Base-by-base conservation (phyloP, 2,329 filamentous ascomycete species). In the Alternaria dauci region DNA sequence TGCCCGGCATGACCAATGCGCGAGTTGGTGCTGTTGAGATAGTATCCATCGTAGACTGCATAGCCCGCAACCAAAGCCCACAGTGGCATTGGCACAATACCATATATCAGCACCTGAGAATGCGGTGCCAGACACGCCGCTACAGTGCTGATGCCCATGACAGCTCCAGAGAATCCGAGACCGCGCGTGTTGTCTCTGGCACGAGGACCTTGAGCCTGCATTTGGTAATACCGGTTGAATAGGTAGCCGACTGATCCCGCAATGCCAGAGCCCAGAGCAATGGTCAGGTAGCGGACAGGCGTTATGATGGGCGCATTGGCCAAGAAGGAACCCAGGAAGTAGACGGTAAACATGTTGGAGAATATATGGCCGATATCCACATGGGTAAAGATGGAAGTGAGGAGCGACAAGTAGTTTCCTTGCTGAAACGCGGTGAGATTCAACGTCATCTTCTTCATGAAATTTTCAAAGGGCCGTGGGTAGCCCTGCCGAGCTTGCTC, bases 361-460 rank as follows among this genome's bases (percentile, higher is more conserved):
- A 67, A 55, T 43, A 82, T 67, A 63, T 84, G 82, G 2, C 58
- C 16, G 1, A 73, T 14, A 5, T 71, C 54, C 2, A 64, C 23
- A 52, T 84, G 82, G 1, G 77, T 77, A 63, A 83, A 81, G 14
- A 72, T 72, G 11, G 65, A 70, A 0, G 81, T 82, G 36, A 83
- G 8, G 3, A 78, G 9, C 1, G 79, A 80, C 69, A 75, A 79
- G 58, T 73, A 81, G 11, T 69, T 68, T 5, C 78, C 76, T 18
- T 20, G 67, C 61, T 16, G 66, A 32, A 63, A 63, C 12, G 50
- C 76, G 32, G 55, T 76, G 68, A 67, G 50, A 18, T 74, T 79
- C 8, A 79, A 58, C 0, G 75, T 70, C 65, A 78, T 76, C 65
- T 81, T 73, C n/a, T 67, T 50, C 28, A 68, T 44, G 58, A 74